phyloP scores from a whole-genome alignment of 2,329 filamentous ascomycete genomes.

The Helotiales sp. region DNA sequence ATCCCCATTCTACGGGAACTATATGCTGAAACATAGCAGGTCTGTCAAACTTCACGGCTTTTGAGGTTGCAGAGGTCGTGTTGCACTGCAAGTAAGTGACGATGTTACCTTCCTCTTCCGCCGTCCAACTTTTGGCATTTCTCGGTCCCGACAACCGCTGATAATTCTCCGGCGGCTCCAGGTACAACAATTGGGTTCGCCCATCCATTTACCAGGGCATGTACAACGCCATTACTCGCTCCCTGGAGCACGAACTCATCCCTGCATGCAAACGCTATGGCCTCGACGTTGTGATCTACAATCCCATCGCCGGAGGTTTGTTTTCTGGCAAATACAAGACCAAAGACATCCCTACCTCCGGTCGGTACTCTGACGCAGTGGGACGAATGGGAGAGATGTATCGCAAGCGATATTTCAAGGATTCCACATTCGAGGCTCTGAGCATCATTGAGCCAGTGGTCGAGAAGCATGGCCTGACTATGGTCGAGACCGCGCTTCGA shows the following conservation, averaged over 20 bases:
- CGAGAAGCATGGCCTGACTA: slow-evolving; percentile 56
- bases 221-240: slow-evolving; percentile 80
- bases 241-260: slow-evolving; percentile 74
- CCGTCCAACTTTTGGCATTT: background rate
- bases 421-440: slow-evolving; percentile 54
- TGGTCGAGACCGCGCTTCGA: slow-evolving; percentile 60
- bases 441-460: slow-evolving; percentile 59
- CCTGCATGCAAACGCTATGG: slow-evolving; percentile 74
- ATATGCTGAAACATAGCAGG: slow-evolving; percentile 1
- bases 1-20: too few relatives aligned
- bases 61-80: slow-evolving; percentile 83
- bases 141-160: background rate
- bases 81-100: slow-evolving; percentile 66
- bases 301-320: slow-evolving; percentile 77
- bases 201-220: slow-evolving; percentile 86
- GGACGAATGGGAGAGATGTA: slow-evolving; percentile 48
- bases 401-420: slow-evolving; percentile 56
- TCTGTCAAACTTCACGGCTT: slow-evolving; percentile 82
- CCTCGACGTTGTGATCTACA: slow-evolving; percentile 78
- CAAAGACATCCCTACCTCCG: slow-evolving; percentile 56
- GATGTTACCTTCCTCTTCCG: slow-evolving; percentile 38
- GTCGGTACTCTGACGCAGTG: slow-evolving; percentile 65
- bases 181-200: slow-evolving; percentile 35
- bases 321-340: slow-evolving; percentile 70
- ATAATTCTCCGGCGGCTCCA: background rate